Evolutionary conservation across 2,329 filamentous ascomycete species (phyloP).

Genomic region (Basipetospora chlamydospora): DNA sequence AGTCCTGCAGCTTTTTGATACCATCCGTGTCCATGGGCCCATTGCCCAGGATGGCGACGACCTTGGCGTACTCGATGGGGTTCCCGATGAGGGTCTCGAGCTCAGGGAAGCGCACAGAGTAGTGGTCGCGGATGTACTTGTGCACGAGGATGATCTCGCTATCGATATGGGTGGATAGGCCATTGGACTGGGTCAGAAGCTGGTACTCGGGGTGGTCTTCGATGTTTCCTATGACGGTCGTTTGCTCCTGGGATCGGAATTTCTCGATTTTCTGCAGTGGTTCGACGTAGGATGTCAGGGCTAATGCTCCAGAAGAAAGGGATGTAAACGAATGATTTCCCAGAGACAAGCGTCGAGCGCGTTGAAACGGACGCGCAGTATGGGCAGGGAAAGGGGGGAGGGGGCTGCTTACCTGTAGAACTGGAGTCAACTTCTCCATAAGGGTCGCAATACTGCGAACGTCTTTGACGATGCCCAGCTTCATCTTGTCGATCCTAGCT

Average conservation of each 20-base stretch:
- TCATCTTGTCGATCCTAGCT: conserved; percentile 70
- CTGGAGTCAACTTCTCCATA: conserved; percentile 67
- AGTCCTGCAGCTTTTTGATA: conserved; percentile 66
- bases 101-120: conserved; percentile 85
- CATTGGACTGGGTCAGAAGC: conserved; percentile 76
- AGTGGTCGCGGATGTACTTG: conserved; percentile 93
- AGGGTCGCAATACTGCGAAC: conserved; percentile 66
- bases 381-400: conserved; percentile 1
- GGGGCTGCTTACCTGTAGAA: conserved; percentile 58
- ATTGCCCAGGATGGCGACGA: conserved; percentile 85
- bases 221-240: conserved; percentile 60
- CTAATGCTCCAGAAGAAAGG: conserved; percentile 26
- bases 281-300: conserved; percentile 48
- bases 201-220: conserved; percentile 89
- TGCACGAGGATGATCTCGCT: conserved; percentile 86
- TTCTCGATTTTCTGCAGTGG: conserved; percentile 59
- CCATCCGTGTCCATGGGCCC: conserved; percentile 69
- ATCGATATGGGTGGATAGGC: conserved; percentile 80
- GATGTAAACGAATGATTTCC: conserved; percentile 44
- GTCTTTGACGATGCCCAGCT: conserved; percentile 57
- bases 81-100: conserved; percentile 82
- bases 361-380: not conserved
- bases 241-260: conserved; percentile 55
- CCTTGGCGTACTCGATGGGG: conserved; percentile 87
- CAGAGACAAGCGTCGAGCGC: too few relatives aligned